Evolutionary conservation across 2,329 filamentous ascomycete species (phyloP).

Genomic region (Fusarium nodosum): DNA sequence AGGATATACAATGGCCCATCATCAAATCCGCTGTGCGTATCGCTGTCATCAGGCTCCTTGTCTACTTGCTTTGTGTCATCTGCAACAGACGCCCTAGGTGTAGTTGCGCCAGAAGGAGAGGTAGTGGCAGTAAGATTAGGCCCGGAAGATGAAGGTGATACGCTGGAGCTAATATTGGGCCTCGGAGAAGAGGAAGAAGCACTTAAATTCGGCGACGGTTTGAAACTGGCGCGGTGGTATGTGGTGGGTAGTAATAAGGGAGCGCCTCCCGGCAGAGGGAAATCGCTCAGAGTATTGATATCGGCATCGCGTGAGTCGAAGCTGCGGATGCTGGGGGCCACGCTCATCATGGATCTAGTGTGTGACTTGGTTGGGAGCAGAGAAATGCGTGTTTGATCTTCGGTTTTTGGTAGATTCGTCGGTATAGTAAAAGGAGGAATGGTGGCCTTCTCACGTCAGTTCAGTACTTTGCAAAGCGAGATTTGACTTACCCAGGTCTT

Average conservation of each 20-base stretch:
- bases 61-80: constrained; percentile 21
- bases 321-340: constrained; percentile 42
- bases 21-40: constrained; percentile 28
- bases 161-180: constrained; percentile 29
- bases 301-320: constrained; percentile 40
- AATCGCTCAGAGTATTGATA: constrained; percentile 47
- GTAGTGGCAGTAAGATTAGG: constrained; percentile 16
- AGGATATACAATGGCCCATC: constrained; percentile 65
- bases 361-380: constrained; percentile 28
- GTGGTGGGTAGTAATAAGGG: constrained; percentile 47
- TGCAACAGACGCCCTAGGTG: constrained; percentile 27
- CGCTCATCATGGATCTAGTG: constrained; percentile 26
- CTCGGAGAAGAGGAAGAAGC: constrained; percentile 23
- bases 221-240: constrained; percentile 35
- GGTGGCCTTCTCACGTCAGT: constrained; percentile 42
- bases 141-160: constrained; percentile 33
- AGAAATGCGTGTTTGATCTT: constrained; percentile 23
- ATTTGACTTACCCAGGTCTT: constrained; percentile 74
- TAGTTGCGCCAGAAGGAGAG: constrained; percentile 24
- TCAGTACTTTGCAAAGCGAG: not conserved
- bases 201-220: constrained; percentile 29
- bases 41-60: constrained; percentile 26
- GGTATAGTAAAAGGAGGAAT: constrained; percentile 49
- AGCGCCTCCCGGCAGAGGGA: constrained; percentile 47
- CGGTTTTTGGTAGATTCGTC: constrained; percentile 14